Evolutionary conservation across 2,329 filamentous ascomycete genomes (phyloP).

Genomic region (Neopestalotiopsis clavispora): DNA sequence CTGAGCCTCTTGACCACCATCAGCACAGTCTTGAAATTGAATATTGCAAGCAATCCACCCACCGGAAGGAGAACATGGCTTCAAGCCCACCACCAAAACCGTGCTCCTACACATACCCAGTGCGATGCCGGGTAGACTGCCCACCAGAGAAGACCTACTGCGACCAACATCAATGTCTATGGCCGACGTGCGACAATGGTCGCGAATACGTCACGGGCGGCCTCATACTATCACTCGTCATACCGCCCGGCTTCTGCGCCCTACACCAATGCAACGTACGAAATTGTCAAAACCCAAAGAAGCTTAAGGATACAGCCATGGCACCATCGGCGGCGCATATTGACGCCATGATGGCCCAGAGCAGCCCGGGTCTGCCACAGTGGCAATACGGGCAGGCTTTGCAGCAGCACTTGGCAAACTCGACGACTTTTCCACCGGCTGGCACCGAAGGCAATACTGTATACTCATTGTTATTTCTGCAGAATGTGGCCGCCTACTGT

Average conservation of each 20-base stretch:
- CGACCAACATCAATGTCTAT: neutral
- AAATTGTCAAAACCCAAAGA: neutral
- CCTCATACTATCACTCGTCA: too few species aligned
- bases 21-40: too few species aligned
- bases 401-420: neutral
- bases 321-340: too few species aligned
- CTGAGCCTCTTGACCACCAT: too few species aligned
- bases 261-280: neutral
- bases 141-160: neutral
- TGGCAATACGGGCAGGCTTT: neutral
- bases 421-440: neutral
- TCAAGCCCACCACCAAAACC: too few species aligned
- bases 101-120: too few species aligned
- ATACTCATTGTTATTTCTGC: neutral
- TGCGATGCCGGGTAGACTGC: neutral
- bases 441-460: neutral
- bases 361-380: neutral
- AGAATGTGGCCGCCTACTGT: neutral
- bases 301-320: neutral
- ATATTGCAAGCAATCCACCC: too few species aligned
- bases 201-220: neutral
- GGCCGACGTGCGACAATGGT: neutral
- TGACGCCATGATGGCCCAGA: neutral
- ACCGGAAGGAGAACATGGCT: too few species aligned
- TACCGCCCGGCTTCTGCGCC: neutral